phyloP scores from a whole-genome alignment of 371 early-diverging fungal species.

The Phascolomyces articulosus region DNA sequence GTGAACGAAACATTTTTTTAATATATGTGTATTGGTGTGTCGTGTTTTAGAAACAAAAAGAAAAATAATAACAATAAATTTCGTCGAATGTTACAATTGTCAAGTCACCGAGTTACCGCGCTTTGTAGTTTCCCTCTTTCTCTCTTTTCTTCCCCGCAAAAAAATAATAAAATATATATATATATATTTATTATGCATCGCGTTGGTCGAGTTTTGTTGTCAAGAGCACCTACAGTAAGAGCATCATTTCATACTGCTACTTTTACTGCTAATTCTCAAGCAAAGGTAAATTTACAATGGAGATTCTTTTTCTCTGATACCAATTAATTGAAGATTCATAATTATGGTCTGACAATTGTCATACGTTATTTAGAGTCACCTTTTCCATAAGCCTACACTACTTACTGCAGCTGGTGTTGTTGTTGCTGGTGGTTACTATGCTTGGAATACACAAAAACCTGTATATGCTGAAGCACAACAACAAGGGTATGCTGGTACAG shows the following conservation, averaged over 20 bases:
- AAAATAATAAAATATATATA: background rate
- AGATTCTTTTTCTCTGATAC: background rate
- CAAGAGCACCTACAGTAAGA: background rate
- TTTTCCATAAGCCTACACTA: constrained; percentile 1
- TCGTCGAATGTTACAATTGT: background rate
- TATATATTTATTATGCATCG: constrained; percentile 4
- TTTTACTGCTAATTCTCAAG: background rate
- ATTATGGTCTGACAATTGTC: background rate
- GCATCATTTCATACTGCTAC: background rate
- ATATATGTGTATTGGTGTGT: background rate
- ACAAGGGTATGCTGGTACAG: constrained; percentile 31
- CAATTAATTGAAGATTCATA: background rate
- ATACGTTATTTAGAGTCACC: background rate
- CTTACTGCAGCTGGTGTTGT: background rate
- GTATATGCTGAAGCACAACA: constrained; percentile 22
- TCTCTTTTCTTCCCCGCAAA: background rate
- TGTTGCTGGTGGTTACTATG: background rate
- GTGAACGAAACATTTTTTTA: constrained; percentile 6
- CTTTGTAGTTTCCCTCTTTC: background rate
- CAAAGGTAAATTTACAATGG: background rate
- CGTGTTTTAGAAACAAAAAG: background rate
- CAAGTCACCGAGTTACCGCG: background rate
- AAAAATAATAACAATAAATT: background rate
- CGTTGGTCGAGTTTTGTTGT: constrained; percentile 3
- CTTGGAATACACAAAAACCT: constrained; percentile 8